Base-by-base conservation (phyloP, 257 asterid species). In the Vinca minor region DNA sequence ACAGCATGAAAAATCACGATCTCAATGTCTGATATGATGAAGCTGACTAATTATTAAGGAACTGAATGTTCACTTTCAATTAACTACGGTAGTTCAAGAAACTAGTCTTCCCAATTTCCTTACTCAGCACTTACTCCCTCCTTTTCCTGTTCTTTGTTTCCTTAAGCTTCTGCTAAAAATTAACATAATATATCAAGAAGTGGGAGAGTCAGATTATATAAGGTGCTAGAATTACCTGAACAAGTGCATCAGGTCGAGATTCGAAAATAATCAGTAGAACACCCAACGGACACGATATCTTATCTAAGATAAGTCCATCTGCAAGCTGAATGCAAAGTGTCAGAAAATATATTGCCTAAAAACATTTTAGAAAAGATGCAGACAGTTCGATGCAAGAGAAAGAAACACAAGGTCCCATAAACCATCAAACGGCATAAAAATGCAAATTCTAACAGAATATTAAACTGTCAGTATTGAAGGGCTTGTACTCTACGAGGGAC, bases 171-270 rank as follows among this genome's bases (percentile, higher is more conserved):
- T n/a, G 59, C 13, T 31, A 38, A 38, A 38, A 38, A 8, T 3
- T 38, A 38, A 23, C n/a, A 11, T 52, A 8, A 4, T n/a, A n/a
- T 28, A 28, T 52, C 49, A 47, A 55, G 64, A 58, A 35, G 20
- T 7, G 13, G 20, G 39, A 53, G 12, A 14, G 36, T 53, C 20
- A 50, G 35, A 23, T 50, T 18, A 2, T 6, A 5, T 1, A 61
- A 12, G 36, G 59, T 9, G 20, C 8, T 20, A 11, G 14, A 53
- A 62, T 70, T 74, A 89, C 93, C 94, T 86, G 95, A 28, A 86
- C 91, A 10, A 89, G 86, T 32, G 96, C 95, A 77, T 89, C 96
- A 61, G 96, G 96, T 15, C 96, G 87, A 66, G 96, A 89, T 78
- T 89, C 96, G 74, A 89, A 86, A 71, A 86, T 82, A 71, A 86